Evolutionary conservation across 202 grass and related monocot genomes (phyloP).

Genomic region (Hordeum pubiflorum): DNA sequence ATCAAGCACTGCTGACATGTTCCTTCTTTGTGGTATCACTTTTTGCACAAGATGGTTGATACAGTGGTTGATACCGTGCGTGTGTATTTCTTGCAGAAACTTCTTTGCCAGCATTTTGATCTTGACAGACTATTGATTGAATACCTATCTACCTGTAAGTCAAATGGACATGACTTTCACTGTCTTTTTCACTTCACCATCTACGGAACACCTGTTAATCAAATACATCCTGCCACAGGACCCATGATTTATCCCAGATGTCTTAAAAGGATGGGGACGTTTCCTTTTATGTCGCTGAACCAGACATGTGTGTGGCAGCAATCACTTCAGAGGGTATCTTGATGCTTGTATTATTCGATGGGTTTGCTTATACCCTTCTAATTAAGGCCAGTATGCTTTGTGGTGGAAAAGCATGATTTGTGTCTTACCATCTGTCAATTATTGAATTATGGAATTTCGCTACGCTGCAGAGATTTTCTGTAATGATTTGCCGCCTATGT

Average conservation of each 20-base stretch:
- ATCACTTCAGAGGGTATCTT: constrained; percentile 32
- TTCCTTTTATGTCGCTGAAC: too few species aligned
- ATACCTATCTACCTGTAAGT: constrained; percentile 70
- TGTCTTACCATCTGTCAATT: constrained; percentile 19
- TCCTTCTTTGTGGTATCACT: constrained; percentile 18
- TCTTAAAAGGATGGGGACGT: too few species aligned
- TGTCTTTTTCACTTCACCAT: constrained; percentile 27
- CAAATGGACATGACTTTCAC: constrained; percentile 26
- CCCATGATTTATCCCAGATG: constrained; percentile 26
- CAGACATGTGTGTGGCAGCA: constrained; percentile 23
- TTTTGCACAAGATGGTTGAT: constrained; percentile 11
- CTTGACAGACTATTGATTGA: constrained; percentile 82
- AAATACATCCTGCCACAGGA: constrained; percentile 31
- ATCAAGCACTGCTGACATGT: constrained; percentile 4
- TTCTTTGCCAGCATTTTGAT: constrained; percentile 87
- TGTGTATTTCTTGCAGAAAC: constrained; percentile 77
- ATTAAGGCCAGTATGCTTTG: constrained; percentile 30
- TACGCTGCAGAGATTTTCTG: constrained; percentile 24
- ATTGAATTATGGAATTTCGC: constrained; percentile 31
- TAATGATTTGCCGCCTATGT: constrained; percentile 37
- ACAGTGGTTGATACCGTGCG: constrained; percentile 19
- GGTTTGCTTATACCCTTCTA: constrained; percentile 11
- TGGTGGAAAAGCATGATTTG: not conserved
- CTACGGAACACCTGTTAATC: constrained; percentile 21
- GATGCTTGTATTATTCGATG: constrained; percentile 30